These are phyloP conservation scores for Candida boleticola DNA, from an alignment of 805 yeast genomes.

Conservation along the genomic window DNA sequence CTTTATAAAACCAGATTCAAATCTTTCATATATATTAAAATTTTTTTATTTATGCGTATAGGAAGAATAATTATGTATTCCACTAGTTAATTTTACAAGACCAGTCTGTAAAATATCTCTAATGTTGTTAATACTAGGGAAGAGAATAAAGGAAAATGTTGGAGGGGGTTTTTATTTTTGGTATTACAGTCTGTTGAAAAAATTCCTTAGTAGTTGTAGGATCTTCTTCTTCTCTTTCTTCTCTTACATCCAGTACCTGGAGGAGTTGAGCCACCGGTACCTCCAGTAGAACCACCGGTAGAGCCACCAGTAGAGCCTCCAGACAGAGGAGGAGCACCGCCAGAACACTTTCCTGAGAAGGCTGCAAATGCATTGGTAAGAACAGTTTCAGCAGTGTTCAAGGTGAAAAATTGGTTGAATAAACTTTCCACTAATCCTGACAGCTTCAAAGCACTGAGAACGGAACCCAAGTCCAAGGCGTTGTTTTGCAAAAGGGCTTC, in stretches of 20 bases:
- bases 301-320: conserved; percentile 10
- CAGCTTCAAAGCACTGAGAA: conserved; percentile 30
- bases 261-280: conserved; percentile 10
- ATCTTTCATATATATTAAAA: too few relatives aligned
- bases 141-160: too few relatives aligned
- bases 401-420: conserved; percentile 30
- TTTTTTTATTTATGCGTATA: too few relatives aligned
- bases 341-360: conserved; percentile 28
- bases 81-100: too few relatives aligned
- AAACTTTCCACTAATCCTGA: conserved; percentile 34
- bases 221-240: conserved; percentile 33
- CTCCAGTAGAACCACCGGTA: conserved; percentile 11
- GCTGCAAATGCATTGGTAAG: conserved; percentile 38
- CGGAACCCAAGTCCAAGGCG: conserved; percentile 24
- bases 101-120: too few relatives aligned
- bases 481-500: conserved; percentile 26
- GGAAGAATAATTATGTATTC: too few relatives aligned
- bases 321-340: conserved; percentile 6
- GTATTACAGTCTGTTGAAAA: too few relatives aligned
- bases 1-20: too few relatives aligned
- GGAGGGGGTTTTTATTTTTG: too few relatives aligned
- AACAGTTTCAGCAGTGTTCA: conserved; percentile 32
- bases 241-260: conserved; percentile 18
- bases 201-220: conserved; percentile 12
- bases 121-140: too few relatives aligned